phyloP scores from a whole-genome alignment of 371 early-diverging fungal species.

The Rhizopus delemar region DNA sequence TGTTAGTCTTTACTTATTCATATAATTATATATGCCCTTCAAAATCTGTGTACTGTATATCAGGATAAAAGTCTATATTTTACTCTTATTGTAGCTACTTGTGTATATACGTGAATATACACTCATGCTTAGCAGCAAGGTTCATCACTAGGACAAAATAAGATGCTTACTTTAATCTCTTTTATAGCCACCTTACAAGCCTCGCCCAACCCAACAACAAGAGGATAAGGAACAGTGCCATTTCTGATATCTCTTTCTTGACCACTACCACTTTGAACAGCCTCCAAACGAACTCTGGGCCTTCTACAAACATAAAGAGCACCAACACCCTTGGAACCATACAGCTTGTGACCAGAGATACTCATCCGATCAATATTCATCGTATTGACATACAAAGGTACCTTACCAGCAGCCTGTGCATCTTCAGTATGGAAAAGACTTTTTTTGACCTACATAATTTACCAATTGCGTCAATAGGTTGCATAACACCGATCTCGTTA shows the following conservation, averaged over 20 bases:
- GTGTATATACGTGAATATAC: background rate
- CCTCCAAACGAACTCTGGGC: slow-evolving; percentile 94
- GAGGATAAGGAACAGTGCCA: slow-evolving; percentile 97
- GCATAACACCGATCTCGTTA: slow-evolving; percentile 99
- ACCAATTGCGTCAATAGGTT: slow-evolving; percentile 96
- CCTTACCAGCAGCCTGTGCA: slow-evolving; percentile 99
- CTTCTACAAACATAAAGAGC: slow-evolving; percentile 96
- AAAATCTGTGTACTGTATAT: slow-evolving; percentile 71
- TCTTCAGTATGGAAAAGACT: slow-evolving; percentile 98
- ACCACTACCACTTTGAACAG: slow-evolving; percentile 96
- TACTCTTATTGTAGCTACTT: slow-evolving; percentile 30
- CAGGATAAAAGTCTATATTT: slow-evolving; percentile 45
- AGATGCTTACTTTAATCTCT: slow-evolving; percentile 82
- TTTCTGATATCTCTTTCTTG: slow-evolving; percentile 98
- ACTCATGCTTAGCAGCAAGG: slow-evolving; percentile 29
- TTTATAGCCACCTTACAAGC: slow-evolving; percentile 87
- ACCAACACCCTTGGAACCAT: slow-evolving; percentile 99
- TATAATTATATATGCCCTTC: slow-evolving; percentile 30
- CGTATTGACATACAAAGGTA: slow-evolving; percentile 93
- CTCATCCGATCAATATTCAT: slow-evolving; percentile 97
- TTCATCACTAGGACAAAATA: slow-evolving; percentile 30
- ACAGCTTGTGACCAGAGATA: slow-evolving; percentile 98
- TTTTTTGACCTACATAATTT: slow-evolving; percentile 83
- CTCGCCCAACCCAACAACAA: slow-evolving; percentile 96
- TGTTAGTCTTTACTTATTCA: background rate